Base-by-base conservation (phyloP, 495 filamentous ascomycete genomes). In the Cairneyella variabilis region DNA sequence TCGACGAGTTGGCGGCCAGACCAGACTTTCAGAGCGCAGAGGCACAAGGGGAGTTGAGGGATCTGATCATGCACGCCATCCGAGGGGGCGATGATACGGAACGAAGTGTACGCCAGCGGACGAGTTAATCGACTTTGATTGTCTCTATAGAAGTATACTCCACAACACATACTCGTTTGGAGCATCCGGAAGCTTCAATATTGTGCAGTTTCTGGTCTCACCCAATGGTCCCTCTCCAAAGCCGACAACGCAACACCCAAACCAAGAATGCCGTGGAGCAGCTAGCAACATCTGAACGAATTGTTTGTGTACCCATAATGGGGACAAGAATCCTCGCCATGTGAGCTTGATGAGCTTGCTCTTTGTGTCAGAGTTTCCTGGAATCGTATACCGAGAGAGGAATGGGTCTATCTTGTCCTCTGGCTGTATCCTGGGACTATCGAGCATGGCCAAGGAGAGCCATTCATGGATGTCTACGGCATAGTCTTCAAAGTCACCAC, bases 371-470 rank as follows among this genome's bases (percentile, higher is more conserved):
- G 38, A 44, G 14, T 42, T 53, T 5, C 69, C 67, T 12, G 86
- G 88, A 6, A 84, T 73, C n/a, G 71, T 63, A 65, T 97, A 98
- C n/a, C 86, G 82, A 49, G 83, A 83, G 11, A 98, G 73, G 60
- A 86, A 92, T 0, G 90, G 74, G 65, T 97, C 89, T 41, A 96
- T 79, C 14, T 72, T 68, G 65, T 96, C 90, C n/a, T 70, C 67
- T 11, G 66, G 69, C 14, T 69, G 66, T 5, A 97, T 66, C 23
- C 91, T 80, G n/a, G 87, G 84, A 20, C 90, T 95, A 12, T 76
- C 65, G 2, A 92, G 76, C 11, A 79, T 75, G 10, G 88, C 71
- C 48, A 98, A 73, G 21, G 85, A 84, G 2, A 97, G 69, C 89
- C 91, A 98, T 68, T 98, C 93, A 23, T 89, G 83, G 10, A 89